Percentiles rank a stretch among this genome's conserved stretches.
Evolutionary conservation across 23 red algal species (phyloP).

Genomic region (Chondrus crispus): DNA sequence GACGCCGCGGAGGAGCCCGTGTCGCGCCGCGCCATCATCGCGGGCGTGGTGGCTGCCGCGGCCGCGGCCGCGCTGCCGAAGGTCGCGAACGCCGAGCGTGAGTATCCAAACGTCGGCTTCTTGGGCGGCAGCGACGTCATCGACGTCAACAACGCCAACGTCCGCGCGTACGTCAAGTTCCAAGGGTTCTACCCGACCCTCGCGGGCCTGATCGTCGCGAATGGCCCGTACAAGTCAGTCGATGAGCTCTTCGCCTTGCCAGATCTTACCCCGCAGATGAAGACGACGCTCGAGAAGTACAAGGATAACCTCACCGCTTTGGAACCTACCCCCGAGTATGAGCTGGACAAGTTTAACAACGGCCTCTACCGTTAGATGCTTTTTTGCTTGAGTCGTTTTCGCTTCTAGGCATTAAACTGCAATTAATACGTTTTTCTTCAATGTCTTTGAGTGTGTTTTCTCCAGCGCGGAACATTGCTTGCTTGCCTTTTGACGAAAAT

Average conservation of each 20-base stretch:
- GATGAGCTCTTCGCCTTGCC: conserved; percentile 80
- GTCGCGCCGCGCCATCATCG: conserved; percentile 34
- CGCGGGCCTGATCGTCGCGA: conserved; percentile 80
- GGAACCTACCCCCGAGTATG: conserved; percentile 82
- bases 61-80: conserved; percentile 29
- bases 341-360: conserved; percentile 96
- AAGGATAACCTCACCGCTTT: conserved; percentile 88
- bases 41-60: conserved; percentile 36
- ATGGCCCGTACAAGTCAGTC: conserved; percentile 87
- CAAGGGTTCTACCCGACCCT: conserved; percentile 89
- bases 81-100: conserved; percentile 65
- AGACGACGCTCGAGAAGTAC: conserved; percentile 80
- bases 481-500: no score
- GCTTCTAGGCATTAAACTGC: no score
- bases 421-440: conserved; percentile 3
- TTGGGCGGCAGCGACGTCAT: conserved; percentile 88
- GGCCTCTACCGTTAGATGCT: conserved; percentile 81
- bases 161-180: conserved; percentile 86
- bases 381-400: no score
- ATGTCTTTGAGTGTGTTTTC: no score
- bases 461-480: no score
- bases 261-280: conserved; percentile 70
- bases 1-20: background rate
- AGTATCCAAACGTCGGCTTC: conserved; percentile 85
- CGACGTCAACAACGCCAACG: conserved; percentile 99